Base-by-base conservation (phyloP, 345 rosid genomes). In the Eutrema yunnanense region DNA sequence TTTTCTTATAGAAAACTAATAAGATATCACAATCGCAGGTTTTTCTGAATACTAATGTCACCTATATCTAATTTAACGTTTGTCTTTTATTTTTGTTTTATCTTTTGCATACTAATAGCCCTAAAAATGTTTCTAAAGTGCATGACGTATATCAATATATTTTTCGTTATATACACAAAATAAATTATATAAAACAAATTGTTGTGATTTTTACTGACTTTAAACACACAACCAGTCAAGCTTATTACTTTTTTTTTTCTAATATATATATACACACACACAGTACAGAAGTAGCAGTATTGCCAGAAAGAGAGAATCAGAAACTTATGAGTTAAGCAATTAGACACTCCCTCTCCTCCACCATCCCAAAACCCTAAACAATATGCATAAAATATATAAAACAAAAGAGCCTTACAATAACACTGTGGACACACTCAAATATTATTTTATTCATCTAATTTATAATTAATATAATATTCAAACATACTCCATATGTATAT, bases 241-340 rank as follows among this genome's bases (percentile, higher is more conserved):
- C 38, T 62, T 12, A 42, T 33, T 43, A 64, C 65, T 36, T 55
- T 73, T 61, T 36, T 55, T 73, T 61, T 1, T 19, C 12, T 9
- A 38, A 9, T 49, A 29, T 14, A 42, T 14, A 42, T 9, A 61
- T 13, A 38, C n/a, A 22, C 33, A 22, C 33, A 63, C 50, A 57
- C 36, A 70, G 62, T 71, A 63, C 61, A 76, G 42, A 41, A 70
- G 75, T 55, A 71, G 56, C 67, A 71, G 68, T 51, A 16, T 42
- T 26, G 62, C 29, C 57, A 77, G 63, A 64, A 65, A 61, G 69
- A 64, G 64, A 61, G 72, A 71, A 71, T 71, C 80, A 38, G 0
- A 77, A 77, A 65, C 80, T 77, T 77, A 77, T 58, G 73, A 59
- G 76, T 77, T 77, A 77, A 77, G 80, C 73, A 77, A 77, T 64